These are phyloP conservation scores for Zygosaccharomyces sapae DNA, from an alignment of 1,139 yeast genomes.

Conservation along the genomic window DNA sequence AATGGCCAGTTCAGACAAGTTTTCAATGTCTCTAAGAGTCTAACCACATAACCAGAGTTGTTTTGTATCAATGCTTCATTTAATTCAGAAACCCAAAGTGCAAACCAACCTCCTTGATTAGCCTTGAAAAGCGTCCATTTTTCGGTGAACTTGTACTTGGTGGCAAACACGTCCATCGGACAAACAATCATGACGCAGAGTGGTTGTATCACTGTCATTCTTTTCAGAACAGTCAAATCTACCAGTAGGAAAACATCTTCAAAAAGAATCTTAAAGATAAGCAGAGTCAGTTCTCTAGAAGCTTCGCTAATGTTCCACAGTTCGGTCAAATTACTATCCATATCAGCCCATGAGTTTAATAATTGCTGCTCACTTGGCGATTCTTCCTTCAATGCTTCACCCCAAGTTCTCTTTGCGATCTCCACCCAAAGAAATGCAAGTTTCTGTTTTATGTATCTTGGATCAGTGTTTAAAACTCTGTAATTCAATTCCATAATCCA, in stretches of 20 bases:
- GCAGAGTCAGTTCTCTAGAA: conserved; percentile 69
- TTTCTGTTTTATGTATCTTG: conserved; percentile 87
- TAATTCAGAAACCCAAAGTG: conserved; percentile 65
- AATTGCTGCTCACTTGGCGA: conserved; percentile 43
- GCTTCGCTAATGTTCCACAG: conserved; percentile 67
- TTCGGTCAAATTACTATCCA: conserved; percentile 73
- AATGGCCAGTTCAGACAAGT: conserved; percentile 90
- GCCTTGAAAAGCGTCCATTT: conserved; percentile 58
- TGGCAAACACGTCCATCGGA: conserved; percentile 59
- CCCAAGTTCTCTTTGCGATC: conserved; percentile 92
- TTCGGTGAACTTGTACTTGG: conserved; percentile 69
- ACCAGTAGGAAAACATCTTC: conserved; percentile 93
- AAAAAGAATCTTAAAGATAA: conserved; percentile 77
- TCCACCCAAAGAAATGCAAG: conserved; percentile 88
- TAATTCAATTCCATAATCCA: conserved; percentile 81
- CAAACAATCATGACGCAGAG: conserved; percentile 79
- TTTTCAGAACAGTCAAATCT: conserved; percentile 80
- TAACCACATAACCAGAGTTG: conserved; percentile 52
- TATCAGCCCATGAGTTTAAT: conserved; percentile 76
- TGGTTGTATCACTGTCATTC: conserved; percentile 75
- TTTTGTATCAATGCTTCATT: conserved; percentile 46
- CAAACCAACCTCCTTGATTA: conserved; percentile 81
- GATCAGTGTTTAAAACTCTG: conserved; percentile 60
- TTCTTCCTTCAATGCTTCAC: conserved; percentile 45
- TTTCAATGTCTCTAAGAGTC: conserved; percentile 75